Evolutionary conservation across 345 rosid species (phyloP).

Genomic region (Bruguiera gymnorhiza): DNA sequence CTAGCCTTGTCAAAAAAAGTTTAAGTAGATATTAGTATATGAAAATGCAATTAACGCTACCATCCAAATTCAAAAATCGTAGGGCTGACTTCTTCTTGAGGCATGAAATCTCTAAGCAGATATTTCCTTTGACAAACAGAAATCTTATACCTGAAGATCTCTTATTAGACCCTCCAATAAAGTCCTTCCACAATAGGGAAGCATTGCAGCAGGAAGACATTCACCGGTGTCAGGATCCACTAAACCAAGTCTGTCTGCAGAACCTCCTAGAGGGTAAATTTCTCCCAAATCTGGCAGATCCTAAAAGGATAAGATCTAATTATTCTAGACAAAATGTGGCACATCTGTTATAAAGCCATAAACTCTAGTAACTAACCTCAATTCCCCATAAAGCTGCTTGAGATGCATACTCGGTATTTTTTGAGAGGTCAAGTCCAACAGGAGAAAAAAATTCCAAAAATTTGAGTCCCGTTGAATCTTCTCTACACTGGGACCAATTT

Average conservation of each 20-base stretch:
- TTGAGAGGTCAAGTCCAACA: constrained; percentile 67
- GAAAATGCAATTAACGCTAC: background rate
- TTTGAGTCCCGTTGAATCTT: constrained; percentile 51
- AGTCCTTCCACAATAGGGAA: constrained; percentile 87
- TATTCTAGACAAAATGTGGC: constrained; percentile 30
- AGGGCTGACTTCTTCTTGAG: constrained; percentile 5
- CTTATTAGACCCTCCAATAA: constrained; percentile 90
- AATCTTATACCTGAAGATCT: constrained; percentile 77
- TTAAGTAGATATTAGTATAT: background rate
- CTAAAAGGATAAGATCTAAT: constrained; percentile 56
- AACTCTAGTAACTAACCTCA: constrained; percentile 49
- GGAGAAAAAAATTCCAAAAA: constrained; percentile 75
- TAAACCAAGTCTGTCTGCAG: constrained; percentile 86
- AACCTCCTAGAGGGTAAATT: constrained; percentile 90
- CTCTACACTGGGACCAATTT: constrained; percentile 34
- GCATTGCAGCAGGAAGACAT: constrained; percentile 97
- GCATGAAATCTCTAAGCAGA: constrained; percentile 14
- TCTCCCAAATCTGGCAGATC: constrained; percentile 93
- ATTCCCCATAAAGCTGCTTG: constrained; percentile 96
- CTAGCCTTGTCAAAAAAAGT: constrained; percentile 54
- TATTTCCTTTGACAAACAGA: constrained; percentile 10
- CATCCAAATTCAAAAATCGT: background rate
- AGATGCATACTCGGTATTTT: constrained; percentile 62
- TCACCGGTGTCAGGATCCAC: constrained; percentile 81
- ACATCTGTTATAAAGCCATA: constrained; percentile 7